phyloP scores from a whole-genome alignment of 257 asterid species.

The Thymus quinquecostatus region DNA sequence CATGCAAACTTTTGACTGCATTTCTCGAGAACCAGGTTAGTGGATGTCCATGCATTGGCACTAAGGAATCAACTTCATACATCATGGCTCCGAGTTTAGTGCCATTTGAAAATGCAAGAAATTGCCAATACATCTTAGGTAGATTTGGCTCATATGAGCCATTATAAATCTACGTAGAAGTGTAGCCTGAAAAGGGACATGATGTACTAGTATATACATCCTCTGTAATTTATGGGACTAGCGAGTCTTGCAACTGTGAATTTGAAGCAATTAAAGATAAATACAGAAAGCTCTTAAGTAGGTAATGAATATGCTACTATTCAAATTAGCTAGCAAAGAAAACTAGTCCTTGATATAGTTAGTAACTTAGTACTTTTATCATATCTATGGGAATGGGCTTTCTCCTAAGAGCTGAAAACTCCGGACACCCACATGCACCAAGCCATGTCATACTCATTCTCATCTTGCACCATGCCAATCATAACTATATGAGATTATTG shows the following conservation, averaged over 20 bases:
- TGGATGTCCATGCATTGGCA: slow-evolving; percentile 1
- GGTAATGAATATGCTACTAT: not conserved
- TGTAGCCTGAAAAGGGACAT: not conserved
- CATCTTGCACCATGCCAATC: not conserved
- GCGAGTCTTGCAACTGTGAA: not conserved
- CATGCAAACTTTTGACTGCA: not conserved
- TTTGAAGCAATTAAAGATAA: not conserved
- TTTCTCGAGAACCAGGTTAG: not conserved
- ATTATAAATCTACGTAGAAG: not conserved
- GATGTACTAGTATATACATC: not conserved
- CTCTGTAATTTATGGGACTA: not conserved
- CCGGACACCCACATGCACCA: not conserved
- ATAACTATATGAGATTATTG: slow-evolving; percentile 1
- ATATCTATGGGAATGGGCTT: not conserved
- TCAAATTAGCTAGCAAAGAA: not conserved
- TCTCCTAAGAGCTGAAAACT: not conserved
- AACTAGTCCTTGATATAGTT: not conserved
- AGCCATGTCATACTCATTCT: not conserved
- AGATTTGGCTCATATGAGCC: slow-evolving; percentile 4
- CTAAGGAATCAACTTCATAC: not conserved
- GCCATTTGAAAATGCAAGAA: not conserved
- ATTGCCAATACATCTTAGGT: not conserved
- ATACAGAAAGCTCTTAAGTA: not conserved
- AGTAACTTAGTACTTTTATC: not conserved
- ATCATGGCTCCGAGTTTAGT: not conserved